Evolutionary conservation across 1,284 basidiomycete species (phyloP).

Genomic region (Ceratobasidium sp.): DNA sequence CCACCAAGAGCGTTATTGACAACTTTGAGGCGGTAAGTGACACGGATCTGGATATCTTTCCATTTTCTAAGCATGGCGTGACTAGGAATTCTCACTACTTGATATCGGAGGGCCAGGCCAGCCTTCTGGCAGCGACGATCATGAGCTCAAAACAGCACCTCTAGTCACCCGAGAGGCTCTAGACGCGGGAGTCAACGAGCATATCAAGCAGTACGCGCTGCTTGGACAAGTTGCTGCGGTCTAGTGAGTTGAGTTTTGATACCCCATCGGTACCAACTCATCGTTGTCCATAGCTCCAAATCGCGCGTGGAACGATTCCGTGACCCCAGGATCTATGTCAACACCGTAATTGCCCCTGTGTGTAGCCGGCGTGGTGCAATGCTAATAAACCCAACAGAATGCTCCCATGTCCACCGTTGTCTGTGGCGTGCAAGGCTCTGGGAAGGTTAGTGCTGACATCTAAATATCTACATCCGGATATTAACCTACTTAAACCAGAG

Average conservation of each 20-base stretch:
- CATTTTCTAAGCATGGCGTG: not conserved
- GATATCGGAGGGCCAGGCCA: constrained; percentile 24
- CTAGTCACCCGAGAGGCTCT: constrained; percentile 51
- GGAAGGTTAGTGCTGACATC: constrained; percentile 57
- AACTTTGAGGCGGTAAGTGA: constrained; percentile 27
- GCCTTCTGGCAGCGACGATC: constrained; percentile 45
- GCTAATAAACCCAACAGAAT: constrained; percentile 54
- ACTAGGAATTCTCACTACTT: constrained; percentile 34
- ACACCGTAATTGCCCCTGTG: constrained; percentile 48
- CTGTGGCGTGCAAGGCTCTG: constrained; percentile 68
- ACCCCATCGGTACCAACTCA: not conserved
- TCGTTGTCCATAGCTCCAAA: constrained; percentile 42
- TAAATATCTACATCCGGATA: not conserved
- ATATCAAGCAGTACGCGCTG: constrained; percentile 50
- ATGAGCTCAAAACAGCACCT: constrained; percentile 52
- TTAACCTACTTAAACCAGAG: constrained; percentile 46
- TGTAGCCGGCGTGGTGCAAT: not conserved
- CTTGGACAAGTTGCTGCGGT: constrained; percentile 49
- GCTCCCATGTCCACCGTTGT: constrained; percentile 65
- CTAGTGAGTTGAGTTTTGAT: constrained; percentile 46
- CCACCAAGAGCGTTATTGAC: constrained; percentile 7
- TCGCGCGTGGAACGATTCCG: constrained; percentile 41
- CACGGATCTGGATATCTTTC: not conserved
- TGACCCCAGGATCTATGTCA: constrained; percentile 51
- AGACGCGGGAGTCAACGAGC: constrained; percentile 43